Evolutionary conservation across 148 eudicot species (phyloP).

Genomic region (Vaccinium myrtillus): DNA sequence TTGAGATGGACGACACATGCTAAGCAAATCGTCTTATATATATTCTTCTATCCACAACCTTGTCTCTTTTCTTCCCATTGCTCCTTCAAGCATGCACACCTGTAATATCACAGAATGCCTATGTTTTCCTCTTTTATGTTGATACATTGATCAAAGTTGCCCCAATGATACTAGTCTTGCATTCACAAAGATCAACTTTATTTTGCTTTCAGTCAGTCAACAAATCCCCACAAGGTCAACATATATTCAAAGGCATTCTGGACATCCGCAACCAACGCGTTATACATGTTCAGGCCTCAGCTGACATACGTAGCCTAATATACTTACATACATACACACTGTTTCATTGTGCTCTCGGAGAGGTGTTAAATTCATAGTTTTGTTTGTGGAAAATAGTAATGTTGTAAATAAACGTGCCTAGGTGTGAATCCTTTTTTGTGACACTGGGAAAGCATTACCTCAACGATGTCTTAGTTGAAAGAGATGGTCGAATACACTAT

Average conservation of each 20-base stretch:
- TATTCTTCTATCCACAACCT: not conserved
- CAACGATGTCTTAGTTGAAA: too few species aligned
- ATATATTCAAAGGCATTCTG: not conserved
- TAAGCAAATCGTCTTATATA: not conserved
- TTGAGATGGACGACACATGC: too few species aligned
- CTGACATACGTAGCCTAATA: too few species aligned
- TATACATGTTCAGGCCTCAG: not conserved
- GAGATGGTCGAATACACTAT: not conserved
- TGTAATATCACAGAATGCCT: not conserved
- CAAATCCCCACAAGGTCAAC: not conserved
- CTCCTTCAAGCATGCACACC: not conserved
- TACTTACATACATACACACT: not conserved
- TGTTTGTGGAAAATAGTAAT: not conserved
- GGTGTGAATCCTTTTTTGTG: not conserved
- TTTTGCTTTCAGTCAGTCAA: not conserved
- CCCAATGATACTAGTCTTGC: too few species aligned
- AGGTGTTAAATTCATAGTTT: not conserved
- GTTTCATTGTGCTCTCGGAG: not conserved
- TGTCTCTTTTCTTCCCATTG: not conserved
- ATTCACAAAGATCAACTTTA: not conserved
- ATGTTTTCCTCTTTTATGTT: not conserved
- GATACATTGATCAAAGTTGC: too few species aligned
- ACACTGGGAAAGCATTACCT: not conserved
- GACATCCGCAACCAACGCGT: not conserved
- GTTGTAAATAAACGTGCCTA: not conserved